A percentile compares a stretch with the other conserved stretches of the same genome.
Conservation (phyloP, 768 basidiomycete genomes). For the Cystoderma amianthinum region DNA sequence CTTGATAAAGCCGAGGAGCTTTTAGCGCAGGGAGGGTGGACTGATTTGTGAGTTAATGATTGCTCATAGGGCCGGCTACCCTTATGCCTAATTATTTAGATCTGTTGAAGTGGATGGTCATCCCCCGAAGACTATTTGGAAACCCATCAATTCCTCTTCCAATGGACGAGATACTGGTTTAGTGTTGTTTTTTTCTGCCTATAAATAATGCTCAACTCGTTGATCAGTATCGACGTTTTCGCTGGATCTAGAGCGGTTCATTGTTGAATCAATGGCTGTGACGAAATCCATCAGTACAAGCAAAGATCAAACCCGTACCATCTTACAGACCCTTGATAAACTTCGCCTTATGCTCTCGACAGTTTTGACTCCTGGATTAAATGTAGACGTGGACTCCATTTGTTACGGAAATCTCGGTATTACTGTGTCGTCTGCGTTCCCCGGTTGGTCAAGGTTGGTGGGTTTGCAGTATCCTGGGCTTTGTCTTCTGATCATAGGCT, state of each 20-base stretch:
- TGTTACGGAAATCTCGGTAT: slow-evolving; percentile 55
- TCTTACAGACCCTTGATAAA: slow-evolving; percentile 41
- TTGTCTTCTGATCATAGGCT: background rate
- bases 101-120: slow-evolving; percentile 10
- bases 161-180: slow-evolving; percentile 15
- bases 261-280: slow-evolving; percentile 38
- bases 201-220: too few species aligned
- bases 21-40: slow-evolving; percentile 68
- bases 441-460: slow-evolving; percentile 33
- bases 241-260: slow-evolving; percentile 45
- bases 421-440: slow-evolving; percentile 21
- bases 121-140: slow-evolving; percentile 18
- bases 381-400: slow-evolving; percentile 61
- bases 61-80: background rate
- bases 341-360: slow-evolving; percentile 57
- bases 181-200: background rate
- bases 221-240: slow-evolving; percentile 40
- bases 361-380: slow-evolving; percentile 65
- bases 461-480: too few species aligned
- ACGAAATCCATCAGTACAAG: slow-evolving; percentile 47
- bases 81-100: slow-evolving; percentile 6
- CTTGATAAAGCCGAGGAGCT: slow-evolving; percentile 73
- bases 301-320: slow-evolving; percentile 29
- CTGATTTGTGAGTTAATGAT: slow-evolving; percentile 44
- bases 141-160: slow-evolving; percentile 11